Percentiles rank a stretch among this genome's conserved stretches.
These are phyloP conservation scores for Pyrenophora graminea DNA, from an alignment of 2,329 filamentous ascomycete species.

Conservation along the genomic window DNA sequence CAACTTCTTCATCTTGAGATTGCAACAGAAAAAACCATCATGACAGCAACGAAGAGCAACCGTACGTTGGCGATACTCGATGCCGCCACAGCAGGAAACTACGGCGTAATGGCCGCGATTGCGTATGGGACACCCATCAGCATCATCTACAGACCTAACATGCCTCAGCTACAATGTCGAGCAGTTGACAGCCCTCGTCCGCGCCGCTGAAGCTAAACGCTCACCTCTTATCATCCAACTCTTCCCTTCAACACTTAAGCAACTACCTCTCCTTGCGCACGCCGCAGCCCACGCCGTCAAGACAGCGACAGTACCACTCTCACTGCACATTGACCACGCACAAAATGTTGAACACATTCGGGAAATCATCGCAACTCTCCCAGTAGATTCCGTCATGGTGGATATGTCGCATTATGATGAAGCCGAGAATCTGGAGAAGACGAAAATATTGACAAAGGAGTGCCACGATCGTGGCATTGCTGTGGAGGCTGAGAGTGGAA, in stretches of 20 bases:
- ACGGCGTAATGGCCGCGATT: conserved; percentile 59
- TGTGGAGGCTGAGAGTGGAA: conserved; percentile 70
- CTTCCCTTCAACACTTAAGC: conserved; percentile 67
- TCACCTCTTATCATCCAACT: conserved; percentile 45
- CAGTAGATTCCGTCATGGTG: conserved; percentile 75
- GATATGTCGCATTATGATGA: conserved; percentile 76
- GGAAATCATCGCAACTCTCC: conserved; percentile 52
- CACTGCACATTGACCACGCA: conserved; percentile 55
- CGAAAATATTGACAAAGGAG: conserved; percentile 62
- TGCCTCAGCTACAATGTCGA: conserved; percentile 41
- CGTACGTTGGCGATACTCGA: conserved; percentile 56
- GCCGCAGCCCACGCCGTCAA: conserved; percentile 50
- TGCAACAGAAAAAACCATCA: conserved; percentile 1
- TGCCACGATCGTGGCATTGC: conserved; percentile 68
- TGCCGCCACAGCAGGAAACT: conserved; percentile 59
- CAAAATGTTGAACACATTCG: conserved; percentile 51
- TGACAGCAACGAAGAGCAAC: conserved; percentile 29
- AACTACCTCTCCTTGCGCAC: conserved; percentile 58
- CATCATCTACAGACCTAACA: conserved; percentile 2
- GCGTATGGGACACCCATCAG: conserved; percentile 25
- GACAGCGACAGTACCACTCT: conserved; percentile 49
- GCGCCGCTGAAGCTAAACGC: conserved; percentile 40
- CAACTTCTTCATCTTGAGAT: neutral
- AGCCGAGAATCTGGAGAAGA: conserved; percentile 69
- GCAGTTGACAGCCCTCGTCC: conserved; percentile 41